Evolutionary conservation across 208 protist genomes (phyloP), one percentile per base, ranked within the genome.

Genomic region (Acanthamoeba sp.): DNA sequence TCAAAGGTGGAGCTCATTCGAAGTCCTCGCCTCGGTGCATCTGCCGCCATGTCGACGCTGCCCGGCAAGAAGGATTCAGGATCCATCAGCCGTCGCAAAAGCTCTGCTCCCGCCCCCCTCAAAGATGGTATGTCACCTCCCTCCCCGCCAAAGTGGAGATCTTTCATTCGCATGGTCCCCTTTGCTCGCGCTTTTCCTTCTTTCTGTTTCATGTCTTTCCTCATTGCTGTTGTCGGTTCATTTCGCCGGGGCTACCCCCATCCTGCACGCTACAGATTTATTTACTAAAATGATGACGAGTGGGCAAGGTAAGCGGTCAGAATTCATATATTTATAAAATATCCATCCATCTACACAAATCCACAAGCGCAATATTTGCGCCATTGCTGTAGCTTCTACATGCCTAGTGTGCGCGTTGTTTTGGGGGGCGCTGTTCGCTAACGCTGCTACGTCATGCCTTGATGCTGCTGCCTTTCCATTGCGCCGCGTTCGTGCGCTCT

Each of bases 1-100:
- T 40, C 66, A n/a, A 76, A 76, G 66, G 66, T 76, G 66, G 66
- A 76, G n/a, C 27, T 40, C 27, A 76, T 76, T 22, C 66, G 66
- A 32, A 76, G 66, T 76, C 66, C 66, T 40, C 66, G 66, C 9
- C 66, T 76, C 34, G 27, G 18, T 2, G 10, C 66, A n/a, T 76
- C 66, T 2, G 66, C 32, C 2, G 32, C 34, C 66, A 76, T 76
- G 66, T 76, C 66, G 16, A 76, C 27, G 20, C 18, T 76, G 18
- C 66, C 66, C 32, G 16, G 16, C 66, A 76, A 76, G 66, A 40
- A 76, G 32, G 27, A 32, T 16, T 76, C 27, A 9, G 66, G 66
- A 42, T 76, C 66, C 66, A 76, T 76, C 29, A 36, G 66, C 34
- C 66, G 66, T 22, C 66, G 66, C 29, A 76, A 76, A 40, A 76